Base-by-base conservation (phyloP, 2,329 filamentous ascomycete genomes). In the Scedosporium minutisporum region DNA sequence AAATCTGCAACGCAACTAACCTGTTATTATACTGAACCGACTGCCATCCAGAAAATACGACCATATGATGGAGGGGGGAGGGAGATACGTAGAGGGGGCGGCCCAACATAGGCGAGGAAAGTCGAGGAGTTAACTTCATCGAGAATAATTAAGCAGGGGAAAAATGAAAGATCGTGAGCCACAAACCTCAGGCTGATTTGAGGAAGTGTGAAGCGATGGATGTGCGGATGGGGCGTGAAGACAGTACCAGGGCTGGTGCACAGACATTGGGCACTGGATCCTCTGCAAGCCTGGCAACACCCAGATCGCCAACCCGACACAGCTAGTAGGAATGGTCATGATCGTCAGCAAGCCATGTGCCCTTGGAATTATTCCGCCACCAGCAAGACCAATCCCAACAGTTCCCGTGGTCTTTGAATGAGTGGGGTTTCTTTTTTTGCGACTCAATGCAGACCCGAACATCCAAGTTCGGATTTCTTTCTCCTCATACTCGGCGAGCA, bases 301-400 rank as follows among this genome's bases (percentile, higher is more conserved):
- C 33, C 25, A 61, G 46, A 55, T 41, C 41, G 29, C 60, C 33
- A 42, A 6, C 60, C 48, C 60, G 25, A 44, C 27, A 27, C 14
- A 48, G 60, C 29, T 7, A 7, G 4, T 27, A 61, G 48, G 25
- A 61, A 61, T 57, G 46, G 60, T n/a, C 60, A 57, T 42, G 60
- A 61, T 61, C 60, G 60, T 10, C 60, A 23, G 12, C 18, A 23
- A 48, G 33, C 48, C 18, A 42, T 57, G 60, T 61, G 60, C 27
- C 48, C 25, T 57, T 61, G 60, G 46, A 61, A 61, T 61, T 61
- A 51, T 61, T 61, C 60, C 60, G 60, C 38, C 58, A 58, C 21
- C n/a, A 46, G 10, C n/a, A 38, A 38, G 10, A 38, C 9, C 12
- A 10, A 38, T 51, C 1, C 4, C 55, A 38, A 41, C 23, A 18